Conservation (phyloP, 73 alveolate species). For the Paraurostyla sp. region DNA sequence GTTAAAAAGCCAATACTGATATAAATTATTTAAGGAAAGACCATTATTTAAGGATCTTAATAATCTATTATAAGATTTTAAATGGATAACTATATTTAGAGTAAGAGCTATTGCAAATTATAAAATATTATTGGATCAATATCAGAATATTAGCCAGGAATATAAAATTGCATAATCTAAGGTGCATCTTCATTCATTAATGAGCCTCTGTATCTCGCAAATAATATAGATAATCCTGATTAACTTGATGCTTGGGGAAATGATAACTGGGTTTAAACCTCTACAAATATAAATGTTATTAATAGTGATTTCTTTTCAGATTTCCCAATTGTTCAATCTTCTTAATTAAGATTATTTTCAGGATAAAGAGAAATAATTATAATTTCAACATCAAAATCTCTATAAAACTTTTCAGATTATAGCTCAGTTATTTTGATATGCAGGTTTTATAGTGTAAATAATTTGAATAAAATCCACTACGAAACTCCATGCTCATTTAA, state of each 20-base stretch:
- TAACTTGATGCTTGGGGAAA: not conserved
- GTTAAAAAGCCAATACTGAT: not conserved
- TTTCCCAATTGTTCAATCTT: not conserved
- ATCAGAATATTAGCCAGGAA: not conserved
- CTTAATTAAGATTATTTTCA: not conserved
- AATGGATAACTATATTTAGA: not conserved
- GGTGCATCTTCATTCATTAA: not conserved
- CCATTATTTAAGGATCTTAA: not conserved
- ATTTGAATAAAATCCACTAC: not conserved
- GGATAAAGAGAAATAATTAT: not conserved
- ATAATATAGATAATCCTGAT: not conserved
- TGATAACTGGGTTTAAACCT: not conserved
- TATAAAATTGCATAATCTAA: not conserved
- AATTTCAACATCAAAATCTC: not conserved
- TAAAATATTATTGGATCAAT: not conserved
- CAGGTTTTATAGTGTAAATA: not conserved
- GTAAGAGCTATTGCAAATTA: not conserved
- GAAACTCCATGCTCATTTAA: slow-evolving; percentile 1
- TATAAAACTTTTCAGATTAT: not conserved
- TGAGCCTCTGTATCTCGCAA: not conserved
- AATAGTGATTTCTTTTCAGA: not conserved
- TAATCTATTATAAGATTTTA: not conserved
- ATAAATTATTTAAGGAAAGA: not conserved
- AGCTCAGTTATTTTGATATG: not conserved
- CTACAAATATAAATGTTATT: not conserved